These are phyloP conservation scores for Jackrogersella minutella DNA, from an alignment of 495 filamentous ascomycete species.

Conservation along the genomic window DNA sequence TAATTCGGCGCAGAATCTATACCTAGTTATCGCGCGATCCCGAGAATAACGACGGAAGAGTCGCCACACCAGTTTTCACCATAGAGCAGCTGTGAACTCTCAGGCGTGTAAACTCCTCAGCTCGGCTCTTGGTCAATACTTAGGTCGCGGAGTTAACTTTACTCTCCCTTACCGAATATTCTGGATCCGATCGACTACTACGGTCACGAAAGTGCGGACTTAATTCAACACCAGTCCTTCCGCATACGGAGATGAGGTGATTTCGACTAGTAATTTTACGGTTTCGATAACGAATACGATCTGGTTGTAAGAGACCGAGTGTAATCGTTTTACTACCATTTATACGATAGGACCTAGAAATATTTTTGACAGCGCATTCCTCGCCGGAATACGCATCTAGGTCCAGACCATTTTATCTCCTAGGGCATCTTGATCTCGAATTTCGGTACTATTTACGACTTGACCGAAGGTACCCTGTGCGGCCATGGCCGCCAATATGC, in stretches of 20 bases:
- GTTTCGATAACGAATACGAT: constrained; percentile 5
- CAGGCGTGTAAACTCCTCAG: not conserved
- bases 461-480: constrained; percentile 35
- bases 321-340: constrained; percentile 3
- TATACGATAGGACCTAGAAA: not conserved
- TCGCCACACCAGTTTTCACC: not conserved
- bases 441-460: constrained; percentile 8
- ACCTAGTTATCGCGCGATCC: constrained; percentile 2
- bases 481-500: constrained; percentile 61
- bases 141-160: not conserved
- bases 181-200: not conserved
- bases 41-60: not conserved
- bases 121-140: not conserved
- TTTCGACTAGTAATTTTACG: too few relatives aligned
- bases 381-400: not conserved
- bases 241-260: constrained; percentile 23
- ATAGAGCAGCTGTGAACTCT: not conserved
- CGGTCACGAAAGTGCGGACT: constrained; percentile 12
- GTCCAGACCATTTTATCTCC: not conserved
- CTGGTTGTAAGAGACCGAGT: not conserved
- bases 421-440: not conserved
- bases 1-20: constrained; percentile 3
- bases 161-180: not conserved
- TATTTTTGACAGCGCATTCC: not conserved
- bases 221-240: not conserved